Percentiles rank a stretch among this genome's conserved stretches.
These are phyloP conservation scores for Capsella rubella DNA, from an alignment of 441 rosid species.

Conservation along the genomic window DNA sequence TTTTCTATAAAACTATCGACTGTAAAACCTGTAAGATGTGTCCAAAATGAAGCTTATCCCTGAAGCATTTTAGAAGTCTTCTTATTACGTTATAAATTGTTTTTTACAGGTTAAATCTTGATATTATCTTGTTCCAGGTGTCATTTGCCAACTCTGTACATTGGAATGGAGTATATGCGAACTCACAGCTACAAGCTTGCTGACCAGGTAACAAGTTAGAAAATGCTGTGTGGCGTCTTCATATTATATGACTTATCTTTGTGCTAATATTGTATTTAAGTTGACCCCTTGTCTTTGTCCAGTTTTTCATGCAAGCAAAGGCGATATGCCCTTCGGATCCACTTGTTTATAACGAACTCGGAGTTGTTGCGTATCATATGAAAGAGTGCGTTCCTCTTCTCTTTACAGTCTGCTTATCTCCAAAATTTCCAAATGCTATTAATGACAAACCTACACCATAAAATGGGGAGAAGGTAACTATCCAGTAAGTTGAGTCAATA, in stretches of 20 bases:
- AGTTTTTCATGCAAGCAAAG: conserved; percentile 98
- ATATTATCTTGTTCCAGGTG: conserved; percentile 93
- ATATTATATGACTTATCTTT: conserved; percentile 3
- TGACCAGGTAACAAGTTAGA: conserved; percentile 72
- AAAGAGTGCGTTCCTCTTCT: conserved; percentile 72
- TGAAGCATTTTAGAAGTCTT: conserved; percentile 50
- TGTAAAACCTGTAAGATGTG: conserved; percentile 11
- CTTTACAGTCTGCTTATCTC: conserved; percentile 25
- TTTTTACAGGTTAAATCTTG: conserved; percentile 76
- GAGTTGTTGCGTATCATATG: conserved; percentile 95
- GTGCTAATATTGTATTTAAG: conserved; percentile 22
- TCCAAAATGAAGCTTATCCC: conserved; percentile 17
- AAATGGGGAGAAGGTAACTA: conserved; percentile 1
- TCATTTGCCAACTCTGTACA: conserved; percentile 95
- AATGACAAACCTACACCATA: conserved; percentile 21
- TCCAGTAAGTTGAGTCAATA: conserved; percentile 26
- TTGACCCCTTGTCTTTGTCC: conserved; percentile 38
- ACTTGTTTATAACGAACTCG: conserved; percentile 92
- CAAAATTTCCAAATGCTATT: conserved; percentile 1
- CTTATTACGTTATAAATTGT: conserved; percentile 56
- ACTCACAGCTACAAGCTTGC: conserved; percentile 98
- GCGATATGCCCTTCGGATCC: conserved; percentile 90
- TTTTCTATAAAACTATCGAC: conserved; percentile 19
- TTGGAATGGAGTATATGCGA: conserved; percentile 99
- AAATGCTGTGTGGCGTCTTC: conserved; percentile 1